Conservation (phyloP, 208 protist genomes). For the Trypanosoma brucei region DNA sequence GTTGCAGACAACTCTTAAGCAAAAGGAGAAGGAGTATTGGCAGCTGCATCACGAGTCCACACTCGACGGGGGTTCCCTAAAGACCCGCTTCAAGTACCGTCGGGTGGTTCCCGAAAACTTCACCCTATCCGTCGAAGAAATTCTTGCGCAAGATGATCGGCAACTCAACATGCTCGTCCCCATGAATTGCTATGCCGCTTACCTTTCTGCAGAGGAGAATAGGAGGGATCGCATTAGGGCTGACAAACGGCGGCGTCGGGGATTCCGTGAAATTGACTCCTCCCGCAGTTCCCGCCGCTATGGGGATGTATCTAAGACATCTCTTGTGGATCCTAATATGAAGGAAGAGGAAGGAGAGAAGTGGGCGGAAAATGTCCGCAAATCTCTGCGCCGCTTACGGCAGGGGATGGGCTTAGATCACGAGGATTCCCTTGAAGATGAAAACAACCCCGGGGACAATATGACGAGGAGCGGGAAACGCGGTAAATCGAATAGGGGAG, state of each 20-base stretch:
- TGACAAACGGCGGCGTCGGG: constrained; percentile 44
- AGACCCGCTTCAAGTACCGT: constrained; percentile 77
- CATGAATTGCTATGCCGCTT: constrained; percentile 90
- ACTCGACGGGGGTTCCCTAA: constrained; percentile 23
- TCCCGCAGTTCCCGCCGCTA: constrained; percentile 73
- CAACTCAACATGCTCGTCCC: constrained; percentile 91
- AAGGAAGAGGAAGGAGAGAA: constrained; percentile 47
- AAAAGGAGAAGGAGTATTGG: constrained; percentile 83
- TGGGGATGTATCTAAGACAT: constrained; percentile 61
- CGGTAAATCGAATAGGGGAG: too few relatives aligned
- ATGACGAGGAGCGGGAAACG: not conserved
- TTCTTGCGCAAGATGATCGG: constrained; percentile 83
- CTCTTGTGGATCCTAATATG: constrained; percentile 49
- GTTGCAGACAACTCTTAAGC: constrained; percentile 53
- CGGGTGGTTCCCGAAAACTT: constrained; percentile 80
- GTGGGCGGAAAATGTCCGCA: constrained; percentile 41
- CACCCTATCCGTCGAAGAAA: constrained; percentile 79
- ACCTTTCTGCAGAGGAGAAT: constrained; percentile 66
- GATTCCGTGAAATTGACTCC: constrained; percentile 67
- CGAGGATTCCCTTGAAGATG: not conserved
- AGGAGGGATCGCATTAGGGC: constrained; percentile 54
- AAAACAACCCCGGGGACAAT: constrained; percentile 1
- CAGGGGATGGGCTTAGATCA: constrained; percentile 32
- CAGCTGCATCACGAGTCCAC: constrained; percentile 67
- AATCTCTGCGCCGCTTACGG: constrained; percentile 45